Percentiles rank a stretch among this genome's conserved stretches.
These are phyloP conservation scores for Tripterygium wilfordii DNA, from an alignment of 177 flowering plant species.

Conservation along the genomic window DNA sequence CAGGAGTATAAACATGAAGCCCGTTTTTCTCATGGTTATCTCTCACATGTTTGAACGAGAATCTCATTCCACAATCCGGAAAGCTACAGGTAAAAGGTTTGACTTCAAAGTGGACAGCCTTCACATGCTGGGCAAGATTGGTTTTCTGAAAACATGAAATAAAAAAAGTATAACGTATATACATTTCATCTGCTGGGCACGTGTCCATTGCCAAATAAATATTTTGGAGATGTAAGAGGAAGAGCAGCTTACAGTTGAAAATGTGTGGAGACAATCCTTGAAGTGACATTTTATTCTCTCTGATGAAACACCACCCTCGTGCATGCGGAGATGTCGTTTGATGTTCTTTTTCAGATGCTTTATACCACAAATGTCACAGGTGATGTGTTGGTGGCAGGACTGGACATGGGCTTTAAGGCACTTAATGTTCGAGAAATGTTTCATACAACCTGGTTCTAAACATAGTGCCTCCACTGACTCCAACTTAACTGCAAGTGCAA, in stretches of 20 bases:
- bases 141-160: constrained; percentile 41
- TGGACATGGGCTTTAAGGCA: constrained; percentile 68
- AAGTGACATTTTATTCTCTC: constrained; percentile 49
- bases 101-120: constrained; percentile 58
- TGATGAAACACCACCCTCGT: constrained; percentile 27
- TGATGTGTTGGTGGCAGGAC: constrained; percentile 51
- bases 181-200: neutral
- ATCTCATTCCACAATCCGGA: constrained; percentile 64
- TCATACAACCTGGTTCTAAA: constrained; percentile 72
- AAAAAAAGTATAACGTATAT: neutral
- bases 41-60: constrained; percentile 80
- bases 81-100: constrained; percentile 59
- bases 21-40: constrained; percentile 81
- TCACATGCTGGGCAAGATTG: constrained; percentile 71
- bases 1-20: constrained; percentile 46
- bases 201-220: too few species aligned
- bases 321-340: constrained; percentile 64
- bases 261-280: constrained; percentile 51
- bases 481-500: constrained; percentile 51
- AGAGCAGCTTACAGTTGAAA: constrained; percentile 73
- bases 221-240: too few species aligned
- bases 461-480: constrained; percentile 72
- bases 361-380: constrained; percentile 71
- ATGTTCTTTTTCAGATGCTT: constrained; percentile 79
- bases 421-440: constrained; percentile 50